Evolutionary conservation across 2,329 filamentous ascomycete species (phyloP).

Genomic region (Fragosphaeria purpurea): DNA sequence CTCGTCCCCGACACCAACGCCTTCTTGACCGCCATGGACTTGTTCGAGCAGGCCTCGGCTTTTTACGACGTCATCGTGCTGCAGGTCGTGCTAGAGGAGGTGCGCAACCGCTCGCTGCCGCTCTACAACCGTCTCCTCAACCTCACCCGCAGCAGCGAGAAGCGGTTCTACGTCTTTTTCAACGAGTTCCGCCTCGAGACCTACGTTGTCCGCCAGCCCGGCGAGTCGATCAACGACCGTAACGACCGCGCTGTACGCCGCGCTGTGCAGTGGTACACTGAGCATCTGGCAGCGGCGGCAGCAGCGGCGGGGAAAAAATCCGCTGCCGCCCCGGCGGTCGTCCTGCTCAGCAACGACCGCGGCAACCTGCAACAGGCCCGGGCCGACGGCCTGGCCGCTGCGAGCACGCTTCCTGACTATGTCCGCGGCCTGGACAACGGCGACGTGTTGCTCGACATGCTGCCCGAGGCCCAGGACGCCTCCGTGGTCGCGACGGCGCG

Average conservation of each 20-base stretch:
- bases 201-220: conserved; percentile 61
- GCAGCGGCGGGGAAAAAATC: conserved; percentile 16
- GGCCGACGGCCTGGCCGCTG: conserved; percentile 55
- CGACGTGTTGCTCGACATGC: conserved; percentile 84
- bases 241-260: conserved; percentile 86
- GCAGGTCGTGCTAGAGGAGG: conserved; percentile 91
- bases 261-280: conserved; percentile 81
- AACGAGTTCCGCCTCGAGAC: conserved; percentile 96
- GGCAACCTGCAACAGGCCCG: conserved; percentile 78
- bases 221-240: conserved; percentile 89
- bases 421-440: conserved; percentile 78
- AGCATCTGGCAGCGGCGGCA: conserved; percentile 63
- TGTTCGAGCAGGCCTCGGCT: conserved; percentile 83
- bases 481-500: conserved; percentile 45
- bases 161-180: conserved; percentile 98
- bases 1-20: conserved; percentile 94
- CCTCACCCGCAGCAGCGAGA: conserved; percentile 89
- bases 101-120: conserved; percentile 85
- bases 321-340: conserved; percentile 59
- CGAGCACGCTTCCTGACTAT: conserved; percentile 62
- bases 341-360: conserved; percentile 90
- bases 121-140: conserved; percentile 89
- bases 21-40: conserved; percentile 88
- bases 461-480: conserved; percentile 66
- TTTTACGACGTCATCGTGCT: conserved; percentile 97